A percentile compares a stretch with the other conserved stretches of the same genome.
Conservation (phyloP, 176 grass and related monocot species). For the Triticum monococcum region DNA sequence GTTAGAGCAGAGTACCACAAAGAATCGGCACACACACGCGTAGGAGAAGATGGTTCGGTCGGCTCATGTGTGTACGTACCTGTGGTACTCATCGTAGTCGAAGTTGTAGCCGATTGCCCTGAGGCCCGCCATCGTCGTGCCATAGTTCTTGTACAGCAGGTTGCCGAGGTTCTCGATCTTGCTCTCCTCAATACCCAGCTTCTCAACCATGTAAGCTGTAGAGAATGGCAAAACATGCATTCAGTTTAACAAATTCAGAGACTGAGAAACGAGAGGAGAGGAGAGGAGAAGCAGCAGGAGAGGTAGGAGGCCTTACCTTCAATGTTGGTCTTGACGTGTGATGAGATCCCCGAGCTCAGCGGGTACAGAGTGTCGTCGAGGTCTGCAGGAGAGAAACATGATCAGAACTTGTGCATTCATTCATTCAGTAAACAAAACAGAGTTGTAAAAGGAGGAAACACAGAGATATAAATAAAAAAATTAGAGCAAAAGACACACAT, state of each 20-base stretch:
- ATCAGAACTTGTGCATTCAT: constrained; percentile 33
- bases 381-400: constrained; percentile 47
- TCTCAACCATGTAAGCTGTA: constrained; percentile 83
- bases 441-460: background rate
- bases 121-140: constrained; percentile 95
- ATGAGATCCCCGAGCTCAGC: constrained; percentile 75
- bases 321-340: constrained; percentile 77
- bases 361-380: constrained; percentile 97
- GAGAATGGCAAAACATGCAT: constrained; percentile 12
- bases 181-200: constrained; percentile 76
- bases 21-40: background rate
- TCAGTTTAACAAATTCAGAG: background rate
- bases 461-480: background rate
- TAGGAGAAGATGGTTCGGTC: background rate
- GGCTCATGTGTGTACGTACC: background rate
- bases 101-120: constrained; percentile 89
- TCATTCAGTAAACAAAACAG: background rate
- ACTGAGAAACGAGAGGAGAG: background rate
- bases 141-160: constrained; percentile 89
- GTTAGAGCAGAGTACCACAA: background rate
- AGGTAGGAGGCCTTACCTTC: constrained; percentile 31
- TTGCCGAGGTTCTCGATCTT: constrained; percentile 71
- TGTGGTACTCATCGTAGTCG: constrained; percentile 89
- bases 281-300: background rate
- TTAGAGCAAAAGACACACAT: too few relatives aligned